Conservation (phyloP, 1,139 yeast species). For the Candida dubliniensis region DNA sequence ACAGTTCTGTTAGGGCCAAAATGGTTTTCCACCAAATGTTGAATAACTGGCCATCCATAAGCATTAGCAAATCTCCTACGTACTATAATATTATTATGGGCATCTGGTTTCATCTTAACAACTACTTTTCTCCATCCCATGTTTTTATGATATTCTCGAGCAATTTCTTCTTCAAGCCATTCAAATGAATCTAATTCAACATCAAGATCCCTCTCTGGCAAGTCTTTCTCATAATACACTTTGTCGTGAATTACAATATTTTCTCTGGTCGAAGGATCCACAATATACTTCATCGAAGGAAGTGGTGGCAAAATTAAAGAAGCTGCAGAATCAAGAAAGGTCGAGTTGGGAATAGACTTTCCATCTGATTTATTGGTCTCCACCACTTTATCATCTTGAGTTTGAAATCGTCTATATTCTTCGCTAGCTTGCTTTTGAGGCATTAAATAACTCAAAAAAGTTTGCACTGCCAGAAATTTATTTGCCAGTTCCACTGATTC, state of each 20-base stretch:
- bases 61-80: conserved; percentile 90
- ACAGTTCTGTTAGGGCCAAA: conserved; percentile 19
- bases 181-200: conserved; percentile 20
- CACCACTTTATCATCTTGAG: conserved; percentile 13
- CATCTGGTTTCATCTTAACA: conserved; percentile 85
- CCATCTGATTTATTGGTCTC: conserved; percentile 9
- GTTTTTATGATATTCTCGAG: conserved; percentile 81
- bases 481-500: conserved; percentile 10
- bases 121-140: conserved; percentile 92
- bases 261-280: conserved; percentile 52
- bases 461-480: conserved; percentile 38
- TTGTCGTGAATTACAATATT: conserved; percentile 43
- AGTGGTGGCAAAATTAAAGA: conserved; percentile 82
- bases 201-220: conserved; percentile 20
- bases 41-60: conserved; percentile 93
- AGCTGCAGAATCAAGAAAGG: conserved; percentile 81
- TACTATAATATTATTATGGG: conserved; percentile 91
- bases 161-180: conserved; percentile 73
- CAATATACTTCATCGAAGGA: conserved; percentile 69
- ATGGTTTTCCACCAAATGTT: conserved; percentile 60
- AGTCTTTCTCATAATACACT: conserved; percentile 36
- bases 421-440: conserved; percentile 36
- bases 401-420: conserved; percentile 33
- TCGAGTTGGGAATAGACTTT: conserved; percentile 58
- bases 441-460: conserved; percentile 44